Evolutionary conservation across 805 yeast genomes (phyloP).

Genomic region (Pichia gijzeniarum): DNA sequence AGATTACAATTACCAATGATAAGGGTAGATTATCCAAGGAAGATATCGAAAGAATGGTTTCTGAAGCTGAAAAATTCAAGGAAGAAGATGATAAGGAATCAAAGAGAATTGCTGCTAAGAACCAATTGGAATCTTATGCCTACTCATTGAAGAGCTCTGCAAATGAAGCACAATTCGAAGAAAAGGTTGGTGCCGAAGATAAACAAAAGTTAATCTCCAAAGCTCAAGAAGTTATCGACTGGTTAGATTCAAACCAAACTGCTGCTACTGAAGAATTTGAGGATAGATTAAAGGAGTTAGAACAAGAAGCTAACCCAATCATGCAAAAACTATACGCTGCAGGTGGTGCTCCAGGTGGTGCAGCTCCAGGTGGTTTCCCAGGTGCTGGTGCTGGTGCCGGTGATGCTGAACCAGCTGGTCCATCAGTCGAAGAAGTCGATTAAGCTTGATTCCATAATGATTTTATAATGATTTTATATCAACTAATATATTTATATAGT

Average conservation of each 20-base stretch:
- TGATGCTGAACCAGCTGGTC: slow-evolving; percentile 39
- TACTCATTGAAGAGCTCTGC: slow-evolving; percentile 90
- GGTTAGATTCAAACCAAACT: slow-evolving; percentile 93
- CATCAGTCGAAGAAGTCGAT: slow-evolving; percentile 80
- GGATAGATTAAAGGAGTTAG: slow-evolving; percentile 95
- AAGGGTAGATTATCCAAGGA: slow-evolving; percentile 98
- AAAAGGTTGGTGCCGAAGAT: slow-evolving; percentile 36
- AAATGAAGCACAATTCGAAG: slow-evolving; percentile 83
- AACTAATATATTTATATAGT: not conserved
- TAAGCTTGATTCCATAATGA: slow-evolving; percentile 23
- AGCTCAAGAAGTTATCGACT: slow-evolving; percentile 67
- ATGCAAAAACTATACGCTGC: slow-evolving; percentile 95
- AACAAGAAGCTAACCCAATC: slow-evolving; percentile 91
- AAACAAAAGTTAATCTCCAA: slow-evolving; percentile 63
- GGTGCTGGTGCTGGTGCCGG: slow-evolving; percentile 35
- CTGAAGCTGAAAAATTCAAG: slow-evolving; percentile 96
- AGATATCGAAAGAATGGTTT: slow-evolving; percentile 95
- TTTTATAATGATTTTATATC: not conserved
- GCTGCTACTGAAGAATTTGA: slow-evolving; percentile 88
- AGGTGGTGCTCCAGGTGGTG: slow-evolving; percentile 77
- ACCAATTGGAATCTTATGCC: slow-evolving; percentile 97
- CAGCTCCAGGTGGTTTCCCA: slow-evolving; percentile 29
- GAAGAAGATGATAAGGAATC: slow-evolving; percentile 96
- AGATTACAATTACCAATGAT: slow-evolving; percentile 97
- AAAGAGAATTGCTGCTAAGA: slow-evolving; percentile 98